phyloP scores from a whole-genome alignment of 1,284 basidiomycete species.

The Ustilago trichophora region DNA sequence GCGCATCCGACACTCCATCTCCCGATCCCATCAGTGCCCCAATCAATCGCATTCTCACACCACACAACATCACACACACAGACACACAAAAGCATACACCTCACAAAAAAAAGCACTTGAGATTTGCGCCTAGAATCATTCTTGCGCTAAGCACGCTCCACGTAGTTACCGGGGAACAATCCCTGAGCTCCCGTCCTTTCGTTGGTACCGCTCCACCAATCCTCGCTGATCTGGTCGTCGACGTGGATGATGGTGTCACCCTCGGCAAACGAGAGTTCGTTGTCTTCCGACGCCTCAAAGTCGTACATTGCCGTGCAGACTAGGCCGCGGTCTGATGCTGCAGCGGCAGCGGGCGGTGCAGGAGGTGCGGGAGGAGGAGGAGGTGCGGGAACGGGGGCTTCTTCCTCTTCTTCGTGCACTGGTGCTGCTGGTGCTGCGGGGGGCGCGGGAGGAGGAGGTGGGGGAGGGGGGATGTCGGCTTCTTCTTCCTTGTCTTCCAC shows the following conservation, averaged over 20 bases:
- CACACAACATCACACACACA: no score
- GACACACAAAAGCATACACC: no score
- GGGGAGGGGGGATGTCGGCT: conserved; percentile 69
- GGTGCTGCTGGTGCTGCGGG: conserved; percentile 32
- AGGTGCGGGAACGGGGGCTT: conserved; percentile 23
- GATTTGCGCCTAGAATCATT: no score
- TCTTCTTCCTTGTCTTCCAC: conserved; percentile 17
- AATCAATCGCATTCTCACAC: no score
- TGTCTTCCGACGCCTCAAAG: conserved; percentile 65
- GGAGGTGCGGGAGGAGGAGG: conserved; percentile 22
- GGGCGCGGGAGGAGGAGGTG: conserved; percentile 55
- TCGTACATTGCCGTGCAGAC: conserved; percentile 64
- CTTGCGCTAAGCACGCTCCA: conserved; percentile 33
- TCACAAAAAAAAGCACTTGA: no score
- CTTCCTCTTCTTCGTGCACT: conserved; percentile 4
- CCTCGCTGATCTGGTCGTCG: conserved; percentile 64
- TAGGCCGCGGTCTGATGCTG: conserved; percentile 7
- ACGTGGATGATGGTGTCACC: conserved; percentile 61
- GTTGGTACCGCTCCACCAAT: conserved; percentile 66
- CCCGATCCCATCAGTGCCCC: no score
- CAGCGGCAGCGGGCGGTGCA: conserved; percentile 8
- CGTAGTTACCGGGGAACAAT: conserved; percentile 68
- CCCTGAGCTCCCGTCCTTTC: conserved; percentile 69
- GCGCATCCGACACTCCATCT: no score
- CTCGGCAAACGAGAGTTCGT: conserved; percentile 61